A percentile compares a stretch with the other conserved stretches of the same genome.
Conservation (phyloP, 345 rosid genomes). For the Murraya koenigii region DNA sequence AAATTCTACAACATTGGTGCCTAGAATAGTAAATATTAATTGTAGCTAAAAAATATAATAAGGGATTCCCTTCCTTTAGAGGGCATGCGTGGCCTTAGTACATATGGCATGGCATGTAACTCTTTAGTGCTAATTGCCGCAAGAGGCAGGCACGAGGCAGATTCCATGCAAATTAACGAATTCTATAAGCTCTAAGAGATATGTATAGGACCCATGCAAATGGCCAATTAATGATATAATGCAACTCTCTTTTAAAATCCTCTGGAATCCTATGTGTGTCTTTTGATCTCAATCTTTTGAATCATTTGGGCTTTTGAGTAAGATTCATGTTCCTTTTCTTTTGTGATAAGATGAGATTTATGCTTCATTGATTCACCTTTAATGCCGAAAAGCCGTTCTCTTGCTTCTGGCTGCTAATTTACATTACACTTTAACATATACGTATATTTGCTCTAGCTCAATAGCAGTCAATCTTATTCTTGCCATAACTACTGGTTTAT, state of each 20-base stretch:
- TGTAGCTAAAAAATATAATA: background rate
- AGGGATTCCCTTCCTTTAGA: constrained; percentile 18
- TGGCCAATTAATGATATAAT: no score
- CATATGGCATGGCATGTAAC: constrained; percentile 11
- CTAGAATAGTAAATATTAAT: constrained; percentile 14
- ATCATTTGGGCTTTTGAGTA: constrained; percentile 36
- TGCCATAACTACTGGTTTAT: background rate
- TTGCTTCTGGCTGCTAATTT: background rate
- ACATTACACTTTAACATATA: no score
- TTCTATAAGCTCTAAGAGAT: background rate
- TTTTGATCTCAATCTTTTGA: constrained; percentile 30
- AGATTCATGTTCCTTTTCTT: constrained; percentile 48
- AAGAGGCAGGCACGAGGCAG: background rate
- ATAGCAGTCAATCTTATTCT: background rate
- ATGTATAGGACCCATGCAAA: constrained; percentile 19
- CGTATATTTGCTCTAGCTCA: no score
- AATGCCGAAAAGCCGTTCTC: constrained; percentile 8
- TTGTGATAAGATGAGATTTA: constrained; percentile 48
- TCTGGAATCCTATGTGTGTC: constrained; percentile 47
- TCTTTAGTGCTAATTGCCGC: constrained; percentile 9
- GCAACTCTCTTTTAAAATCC: constrained; percentile 1
- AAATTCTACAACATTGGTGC: background rate
- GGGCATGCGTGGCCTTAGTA: constrained; percentile 17
- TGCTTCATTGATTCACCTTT: constrained; percentile 41
- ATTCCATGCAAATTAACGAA: constrained; percentile 18